phyloP scores from a whole-genome alignment of 1,139 yeast genomes.

The Meyerozyma carpophila region DNA sequence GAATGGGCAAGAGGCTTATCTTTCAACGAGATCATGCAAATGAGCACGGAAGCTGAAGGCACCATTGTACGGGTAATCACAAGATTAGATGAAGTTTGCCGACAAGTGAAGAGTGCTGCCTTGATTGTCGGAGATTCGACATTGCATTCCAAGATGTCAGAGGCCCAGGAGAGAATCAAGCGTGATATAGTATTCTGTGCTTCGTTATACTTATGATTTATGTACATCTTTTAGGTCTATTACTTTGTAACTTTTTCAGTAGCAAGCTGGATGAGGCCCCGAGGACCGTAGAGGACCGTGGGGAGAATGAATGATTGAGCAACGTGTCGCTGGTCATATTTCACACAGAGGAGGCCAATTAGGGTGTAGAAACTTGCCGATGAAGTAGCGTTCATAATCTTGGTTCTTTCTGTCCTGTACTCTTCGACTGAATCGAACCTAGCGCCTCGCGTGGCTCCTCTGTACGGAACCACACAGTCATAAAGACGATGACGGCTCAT shows the following conservation, averaged over 20 bases:
- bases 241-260: constrained; percentile 3
- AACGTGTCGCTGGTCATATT: constrained; percentile 20
- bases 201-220: constrained; percentile 63
- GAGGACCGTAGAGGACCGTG: constrained; percentile 23
- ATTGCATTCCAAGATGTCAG: constrained; percentile 81
- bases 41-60: constrained; percentile 91
- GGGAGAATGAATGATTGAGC: constrained; percentile 23
- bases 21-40: constrained; percentile 83
- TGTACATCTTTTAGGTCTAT: not conserved
- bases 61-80: constrained; percentile 97
- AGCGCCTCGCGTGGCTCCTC: constrained; percentile 20
- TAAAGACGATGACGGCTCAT: constrained; percentile 29
- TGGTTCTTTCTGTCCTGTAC: constrained; percentile 7
- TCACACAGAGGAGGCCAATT: constrained; percentile 31
- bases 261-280: constrained; percentile 13
- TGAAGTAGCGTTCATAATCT: constrained; percentile 21
- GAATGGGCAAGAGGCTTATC: constrained; percentile 98
- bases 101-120: constrained; percentile 93
- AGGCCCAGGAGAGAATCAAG: constrained; percentile 91
- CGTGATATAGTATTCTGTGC: constrained; percentile 98
- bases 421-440: constrained; percentile 11
- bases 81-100: constrained; percentile 87
- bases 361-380: constrained; percentile 37
- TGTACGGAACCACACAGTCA: constrained; percentile 24
- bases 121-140: constrained; percentile 90